Base-by-base conservation (phyloP, 2,329 filamentous ascomycete genomes). In the Arthrobotrys sinensis region DNA sequence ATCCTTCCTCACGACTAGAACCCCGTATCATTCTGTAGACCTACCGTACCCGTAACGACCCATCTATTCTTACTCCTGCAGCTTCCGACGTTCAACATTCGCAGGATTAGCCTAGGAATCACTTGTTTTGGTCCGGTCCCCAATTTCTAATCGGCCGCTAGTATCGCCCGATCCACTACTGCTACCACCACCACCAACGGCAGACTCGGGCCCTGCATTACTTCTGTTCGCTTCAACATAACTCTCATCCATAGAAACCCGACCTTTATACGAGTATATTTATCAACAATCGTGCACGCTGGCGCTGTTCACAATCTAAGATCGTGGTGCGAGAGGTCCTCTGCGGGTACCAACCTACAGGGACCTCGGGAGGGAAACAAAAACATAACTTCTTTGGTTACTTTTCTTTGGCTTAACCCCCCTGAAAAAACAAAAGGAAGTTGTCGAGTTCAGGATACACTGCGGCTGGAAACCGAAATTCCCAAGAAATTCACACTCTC, bases 261-360 rank as follows among this genome's bases (percentile, higher is more conserved):
- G 62, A 72, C 52, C 19, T 46, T 55, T 72, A 55, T 32, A 46
- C 75, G 24, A 68, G 46, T 60, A n/a, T 62, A 53, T 67, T 53
- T 40, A 52, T 71, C 63, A 32, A 65, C 48, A 72, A 63, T 64
- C 52, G 53, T 64, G 36, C 62, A 78, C 67, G 63, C 75, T 78
- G 75, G 75, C 75, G 75, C 75, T 52, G 75, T 64, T 72, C 67
- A 71, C 48, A 34, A 67, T 72, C 67, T 78, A 78, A 63, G 52
- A 72, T 45, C 62, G 75, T 78, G 75, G 75, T 78, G 75, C 75
- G 75, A 78, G 75, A 72, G 75, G 75, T 78, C 75, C 75, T 55
- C 75, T 78, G 75, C 75, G 67, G 75, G 75, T 78, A 67, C 75
- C 67, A 78, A 72, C 75, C 75, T 78, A 78, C 75, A 78, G 67